Evolutionary conservation across 1,139 yeast species (phyloP), one percentile per base, ranked within the genome.

Genomic region (Debaryomyces psychrophilus): DNA sequence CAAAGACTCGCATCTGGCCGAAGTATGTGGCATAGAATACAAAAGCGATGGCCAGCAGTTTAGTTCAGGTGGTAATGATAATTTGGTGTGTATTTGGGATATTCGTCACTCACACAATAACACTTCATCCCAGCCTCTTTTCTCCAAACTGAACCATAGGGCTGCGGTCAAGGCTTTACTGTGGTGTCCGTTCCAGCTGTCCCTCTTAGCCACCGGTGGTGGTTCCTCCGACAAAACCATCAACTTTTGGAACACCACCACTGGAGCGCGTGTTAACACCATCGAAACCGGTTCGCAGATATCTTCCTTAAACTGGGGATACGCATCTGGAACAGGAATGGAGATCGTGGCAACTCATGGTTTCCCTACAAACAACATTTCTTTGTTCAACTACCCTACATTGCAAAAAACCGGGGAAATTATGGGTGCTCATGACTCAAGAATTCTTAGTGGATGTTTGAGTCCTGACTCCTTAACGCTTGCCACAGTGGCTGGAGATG

Each of bases 401-500:
- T 74, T 89, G 53, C 90, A 87, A 56, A 89, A 89, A 64, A 90
- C 93, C 8, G 97, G 96, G 8, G 96, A 90, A 56, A 88, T 95
- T 45, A 73, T 75, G 22, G 79, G 82, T 47, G 97, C 98, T 1
- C 99, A 95, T 62, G 97, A 90, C 55, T 83, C 95, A 11, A 78
- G 99, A 54, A 90, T 95, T 26, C 76, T 95, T 49, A 82, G 82
- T 54, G 88, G 96, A 25, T 84, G 92, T 45, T 65, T 93, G 46
- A 88, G 96, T 40, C 98, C 98, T 6, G 98, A 93, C 64, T 88
- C 87, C 22, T 81, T 88, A 46, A 89, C 95, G 0, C 69, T 92
- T 49, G 99, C 97, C 1, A 93, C 99, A 0, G 90, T 93, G 44
- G 96, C 98, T 1, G 95, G 96, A 5, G 99, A 95, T 67, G 99